A percentile compares a stretch with the other conserved stretches of the same genome.
Conservation (phyloP, 148 eudicot species). For the Amaranthus cruentus region DNA sequence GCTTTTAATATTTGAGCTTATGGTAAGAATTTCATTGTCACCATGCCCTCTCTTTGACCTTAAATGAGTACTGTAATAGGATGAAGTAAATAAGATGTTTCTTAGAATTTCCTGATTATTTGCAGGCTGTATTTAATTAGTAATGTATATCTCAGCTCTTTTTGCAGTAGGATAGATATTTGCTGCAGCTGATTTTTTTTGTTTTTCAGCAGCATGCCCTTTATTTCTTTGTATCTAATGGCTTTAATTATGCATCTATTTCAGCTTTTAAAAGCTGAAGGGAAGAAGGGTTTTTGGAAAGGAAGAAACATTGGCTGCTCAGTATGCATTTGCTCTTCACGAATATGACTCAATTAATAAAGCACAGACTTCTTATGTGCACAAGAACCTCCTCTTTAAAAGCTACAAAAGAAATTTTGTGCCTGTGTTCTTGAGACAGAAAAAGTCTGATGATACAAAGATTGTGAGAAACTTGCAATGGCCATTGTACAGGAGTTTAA, state of each 20-base stretch:
- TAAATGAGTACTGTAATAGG: too few relatives aligned
- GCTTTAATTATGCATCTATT: not conserved
- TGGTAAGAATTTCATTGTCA: too few relatives aligned
- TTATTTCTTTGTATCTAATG: not conserved
- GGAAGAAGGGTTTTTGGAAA: slow-evolving; percentile 62
- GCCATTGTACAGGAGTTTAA: slow-evolving; percentile 82
- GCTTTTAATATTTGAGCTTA: not conserved
- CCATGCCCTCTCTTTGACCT: too few relatives aligned
- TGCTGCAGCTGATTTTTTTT: not conserved
- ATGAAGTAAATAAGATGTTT: too few relatives aligned
- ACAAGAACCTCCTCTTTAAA: slow-evolving; percentile 93
- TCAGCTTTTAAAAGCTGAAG: slow-evolving; percentile 38
- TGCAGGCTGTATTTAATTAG: not conserved
- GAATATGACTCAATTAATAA: slow-evolving; percentile 84
- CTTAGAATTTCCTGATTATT: too few relatives aligned
- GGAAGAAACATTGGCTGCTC: slow-evolving; percentile 70
- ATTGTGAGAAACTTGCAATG: slow-evolving; percentile 86
- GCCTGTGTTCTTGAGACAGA: slow-evolving; percentile 70
- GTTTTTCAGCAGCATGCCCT: not conserved
- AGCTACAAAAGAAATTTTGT: slow-evolving; percentile 90
- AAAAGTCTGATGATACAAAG: slow-evolving; percentile 67
- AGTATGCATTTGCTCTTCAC: slow-evolving; percentile 82
- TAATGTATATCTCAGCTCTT: not conserved
- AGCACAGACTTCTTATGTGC: slow-evolving; percentile 87
- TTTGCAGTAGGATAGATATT: not conserved